A percentile compares a stretch with the other conserved stretches of the same genome.
Evolutionary conservation across 2,329 filamentous ascomycete genomes (phyloP).

Genomic region (Xylariales sp.): DNA sequence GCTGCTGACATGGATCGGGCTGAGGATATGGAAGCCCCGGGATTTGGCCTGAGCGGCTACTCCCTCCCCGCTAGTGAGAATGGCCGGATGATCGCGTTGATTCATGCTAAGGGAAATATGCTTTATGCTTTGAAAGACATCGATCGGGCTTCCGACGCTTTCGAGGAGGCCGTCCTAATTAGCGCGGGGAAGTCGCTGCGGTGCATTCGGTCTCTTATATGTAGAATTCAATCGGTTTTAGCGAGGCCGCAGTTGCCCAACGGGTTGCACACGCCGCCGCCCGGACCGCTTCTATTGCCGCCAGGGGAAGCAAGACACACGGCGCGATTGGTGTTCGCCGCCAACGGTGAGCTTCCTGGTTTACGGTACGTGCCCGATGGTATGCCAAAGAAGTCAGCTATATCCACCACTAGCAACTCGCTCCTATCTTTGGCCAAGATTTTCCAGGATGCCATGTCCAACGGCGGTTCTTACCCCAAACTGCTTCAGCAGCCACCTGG

Average conservation of each 20-base stretch:
- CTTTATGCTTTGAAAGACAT: slow-evolving; percentile 90
- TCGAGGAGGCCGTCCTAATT: slow-evolving; percentile 94
- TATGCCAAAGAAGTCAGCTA: slow-evolving; percentile 78
- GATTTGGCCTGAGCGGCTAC: slow-evolving; percentile 85
- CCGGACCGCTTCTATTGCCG: slow-evolving; percentile 79
- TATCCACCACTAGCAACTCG: slow-evolving; percentile 95
- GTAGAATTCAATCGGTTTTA: slow-evolving; percentile 78
- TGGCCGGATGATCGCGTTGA: slow-evolving; percentile 89
- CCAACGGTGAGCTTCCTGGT: slow-evolving; percentile 81
- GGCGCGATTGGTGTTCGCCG: slow-evolving; percentile 82
- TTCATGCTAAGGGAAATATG: slow-evolving; percentile 99
- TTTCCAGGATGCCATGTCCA: slow-evolving; percentile 94
- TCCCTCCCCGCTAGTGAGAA: slow-evolving; percentile 87
- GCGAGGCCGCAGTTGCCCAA: slow-evolving; percentile 56
- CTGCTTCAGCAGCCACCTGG: slow-evolving; percentile 74
- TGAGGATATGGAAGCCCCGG: slow-evolving; percentile 40
- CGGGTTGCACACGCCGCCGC: slow-evolving; percentile 48
- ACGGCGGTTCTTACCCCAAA: slow-evolving; percentile 66
- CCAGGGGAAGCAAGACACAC: slow-evolving; percentile 87
- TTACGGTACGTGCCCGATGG: slow-evolving; percentile 78
- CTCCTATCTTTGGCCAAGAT: slow-evolving; percentile 96
- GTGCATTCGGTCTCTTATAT: slow-evolving; percentile 82
- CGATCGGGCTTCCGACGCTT: slow-evolving; percentile 82
- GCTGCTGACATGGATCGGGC: slow-evolving; percentile 23
- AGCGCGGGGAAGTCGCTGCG: slow-evolving; percentile 77